Evolutionary conservation across 805 yeast genomes (phyloP), one percentile per base, ranked within the genome.

Genomic region (Hyphopichia homilentoma): DNA sequence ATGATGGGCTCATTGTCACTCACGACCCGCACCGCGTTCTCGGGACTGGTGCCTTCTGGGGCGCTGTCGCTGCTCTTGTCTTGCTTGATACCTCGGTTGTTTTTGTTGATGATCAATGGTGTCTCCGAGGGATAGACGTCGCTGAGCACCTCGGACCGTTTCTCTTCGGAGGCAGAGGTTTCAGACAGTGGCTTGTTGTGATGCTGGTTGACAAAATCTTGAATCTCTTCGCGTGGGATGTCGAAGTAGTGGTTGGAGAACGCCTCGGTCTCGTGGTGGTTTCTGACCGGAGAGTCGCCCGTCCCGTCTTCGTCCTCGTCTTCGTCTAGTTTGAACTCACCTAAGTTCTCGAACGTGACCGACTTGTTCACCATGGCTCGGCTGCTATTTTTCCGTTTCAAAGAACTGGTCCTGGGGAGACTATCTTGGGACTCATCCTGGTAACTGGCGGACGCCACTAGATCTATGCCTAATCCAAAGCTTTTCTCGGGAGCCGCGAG

Each of bases 91-190:
- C 25, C n/a, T 17, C 27, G 22, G 9, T 41, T 39, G 19, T 43
- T 45, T 40, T 64, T 62, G 24, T 44, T 51, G 22, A 65, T 43
- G 3, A 57, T 48, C 26, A 66, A 48, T 6, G 69, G 69, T 3
- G 54, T 40, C 27, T 60, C 65, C 18, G 45, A 47, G 4, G 65
- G 59, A 29, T 48, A 61, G 0, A 58, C 40, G 28, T 71, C 76
- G 40, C 73, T 65, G 16, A 66, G 47, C 4, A 65, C 57, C 32
- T 71, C 77, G 2, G 65, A 62, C 19, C 44, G 44, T 36, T 57
- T 61, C 12, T 61, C 67, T 27, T 64, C 66, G 19, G 56, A 52
- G 7, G 25, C 25, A 17, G 40, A 26, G 22, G 20, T 29, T 15
- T 4, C 16, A 4, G 25, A 17, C n/a, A n/a, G n/a, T n/a, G n/a